These are phyloP conservation scores for Venturiaceae sp. DNA, from an alignment of 2,329 filamentous ascomycete species.

Conservation along the genomic window DNA sequence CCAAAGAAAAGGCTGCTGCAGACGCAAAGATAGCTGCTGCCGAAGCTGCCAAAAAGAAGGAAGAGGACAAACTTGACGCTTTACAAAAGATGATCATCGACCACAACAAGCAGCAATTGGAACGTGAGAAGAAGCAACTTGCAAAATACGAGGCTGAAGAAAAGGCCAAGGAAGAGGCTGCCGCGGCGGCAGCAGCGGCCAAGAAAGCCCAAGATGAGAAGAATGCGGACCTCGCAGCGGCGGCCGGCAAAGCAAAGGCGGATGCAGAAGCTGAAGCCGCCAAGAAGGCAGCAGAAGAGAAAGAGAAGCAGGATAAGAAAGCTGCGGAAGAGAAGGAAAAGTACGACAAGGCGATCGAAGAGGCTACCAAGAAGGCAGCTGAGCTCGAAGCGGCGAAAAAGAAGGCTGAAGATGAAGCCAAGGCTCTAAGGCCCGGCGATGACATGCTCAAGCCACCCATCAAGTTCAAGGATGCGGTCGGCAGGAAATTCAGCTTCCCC, in stretches of 20 bases:
- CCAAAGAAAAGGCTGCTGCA: slow-evolving; percentile 13
- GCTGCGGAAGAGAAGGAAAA: slow-evolving; percentile 25
- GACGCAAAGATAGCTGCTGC: slow-evolving; percentile 5
- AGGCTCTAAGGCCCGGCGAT: slow-evolving; percentile 30
- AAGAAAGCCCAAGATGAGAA: slow-evolving; percentile 22
- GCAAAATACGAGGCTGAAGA: slow-evolving; percentile 4
- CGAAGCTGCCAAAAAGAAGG: slow-evolving; percentile 4
- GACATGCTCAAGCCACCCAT: slow-evolving; percentile 63
- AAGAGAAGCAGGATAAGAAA: slow-evolving; percentile 15
- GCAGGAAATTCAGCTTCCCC: slow-evolving; percentile 86
- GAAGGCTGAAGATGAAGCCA: slow-evolving; percentile 31
- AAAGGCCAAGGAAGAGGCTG: slow-evolving; percentile 6
- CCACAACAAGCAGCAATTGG: slow-evolving; percentile 8
- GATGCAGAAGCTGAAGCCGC: slow-evolving; percentile 39
- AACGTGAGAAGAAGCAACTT: slow-evolving; percentile 9
- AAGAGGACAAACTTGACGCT: slow-evolving; percentile 15
- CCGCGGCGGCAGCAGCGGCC: slow-evolving; percentile 9
- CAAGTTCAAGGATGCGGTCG: slow-evolving; percentile 84
- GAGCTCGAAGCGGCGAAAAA: slow-evolving; percentile 41
- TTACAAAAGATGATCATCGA: slow-evolving; percentile 8
- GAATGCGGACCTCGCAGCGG: slow-evolving; percentile 31
- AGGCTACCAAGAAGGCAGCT: slow-evolving; percentile 26
- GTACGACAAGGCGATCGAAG: slow-evolving; percentile 18
- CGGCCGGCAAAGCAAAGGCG: slow-evolving; percentile 28
- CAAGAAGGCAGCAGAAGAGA: slow-evolving; percentile 19